phyloP scores from a whole-genome alignment of 2,329 filamentous ascomycete species.

The Tolypocladium ophioglossoides region DNA sequence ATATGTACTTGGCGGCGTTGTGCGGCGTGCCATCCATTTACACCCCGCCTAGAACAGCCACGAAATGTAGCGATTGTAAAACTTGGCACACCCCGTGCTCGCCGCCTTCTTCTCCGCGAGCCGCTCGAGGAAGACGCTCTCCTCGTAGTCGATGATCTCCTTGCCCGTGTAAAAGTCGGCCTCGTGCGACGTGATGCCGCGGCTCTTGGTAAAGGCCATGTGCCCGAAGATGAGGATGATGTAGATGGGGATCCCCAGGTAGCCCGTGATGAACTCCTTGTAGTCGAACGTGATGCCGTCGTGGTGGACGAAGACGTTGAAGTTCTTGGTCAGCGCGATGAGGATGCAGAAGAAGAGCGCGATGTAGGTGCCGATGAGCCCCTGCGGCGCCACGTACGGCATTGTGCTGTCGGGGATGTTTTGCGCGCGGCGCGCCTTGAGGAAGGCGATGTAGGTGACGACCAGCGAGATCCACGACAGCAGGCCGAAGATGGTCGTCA shows the following conservation, averaged over 20 bases:
- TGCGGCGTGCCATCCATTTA: too few relatives aligned
- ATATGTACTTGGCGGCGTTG: neutral
- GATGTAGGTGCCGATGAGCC: constrained; percentile 56
- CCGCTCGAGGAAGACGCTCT: constrained; percentile 52
- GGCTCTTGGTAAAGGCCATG: constrained; percentile 45
- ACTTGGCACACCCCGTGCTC: constrained; percentile 17
- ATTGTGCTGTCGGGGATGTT: constrained; percentile 42
- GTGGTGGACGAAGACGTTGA: constrained; percentile 53
- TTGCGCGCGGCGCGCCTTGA: constrained; percentile 51
- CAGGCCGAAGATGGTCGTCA: constrained; percentile 56
- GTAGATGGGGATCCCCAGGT: constrained; percentile 68
- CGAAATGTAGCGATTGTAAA: constrained; percentile 26
- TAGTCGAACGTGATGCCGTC: constrained; percentile 51
- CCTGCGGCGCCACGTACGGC: constrained; percentile 60
- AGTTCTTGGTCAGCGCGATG: constrained; percentile 77
- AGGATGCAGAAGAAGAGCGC: constrained; percentile 61
- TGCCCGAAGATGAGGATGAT: constrained; percentile 58
- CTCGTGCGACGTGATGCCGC: constrained; percentile 43
- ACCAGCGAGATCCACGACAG: constrained; percentile 59
- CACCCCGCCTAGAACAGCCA: constrained; percentile 22
- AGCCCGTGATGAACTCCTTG: constrained; percentile 68
- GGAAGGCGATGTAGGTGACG: constrained; percentile 56
- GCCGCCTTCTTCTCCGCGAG: constrained; percentile 17
- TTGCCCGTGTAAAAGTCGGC: constrained; percentile 65
- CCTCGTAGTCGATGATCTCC: constrained; percentile 62